Conservation (phyloP, 2,329 filamentous ascomycete genomes). For the Phialophora chinensis region DNA sequence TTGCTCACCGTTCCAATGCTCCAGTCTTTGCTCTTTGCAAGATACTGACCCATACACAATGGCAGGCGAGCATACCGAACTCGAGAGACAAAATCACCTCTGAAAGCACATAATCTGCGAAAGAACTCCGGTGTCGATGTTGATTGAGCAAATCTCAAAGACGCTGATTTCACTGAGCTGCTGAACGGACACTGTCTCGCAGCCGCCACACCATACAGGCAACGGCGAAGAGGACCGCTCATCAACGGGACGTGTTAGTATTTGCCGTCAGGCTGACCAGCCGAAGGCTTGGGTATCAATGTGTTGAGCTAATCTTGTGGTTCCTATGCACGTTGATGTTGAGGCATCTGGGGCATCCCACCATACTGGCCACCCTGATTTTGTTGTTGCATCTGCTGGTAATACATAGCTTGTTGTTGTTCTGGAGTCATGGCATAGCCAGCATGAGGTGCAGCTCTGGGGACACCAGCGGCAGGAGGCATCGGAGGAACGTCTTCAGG, state of each 20-base stretch:
- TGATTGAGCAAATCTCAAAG: conserved; percentile 18
- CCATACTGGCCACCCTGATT: conserved; percentile 72
- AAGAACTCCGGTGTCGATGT: conserved; percentile 20
- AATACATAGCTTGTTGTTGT: conserved; percentile 78
- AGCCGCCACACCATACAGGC: not conserved
- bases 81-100: conserved; percentile 11
- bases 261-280: conserved; percentile 9
- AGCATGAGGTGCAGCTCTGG: conserved; percentile 64
- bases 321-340: conserved; percentile 69
- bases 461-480: conserved; percentile 71
- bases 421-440: conserved; percentile 69
- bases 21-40: conserved; percentile 9
- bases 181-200: not conserved
- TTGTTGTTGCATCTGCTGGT: conserved; percentile 78
- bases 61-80: conserved; percentile 17
- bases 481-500: conserved; percentile 88
- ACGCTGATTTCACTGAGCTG: conserved; percentile 7
- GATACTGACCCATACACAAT: conserved; percentile 18
- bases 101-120: conserved; percentile 20
- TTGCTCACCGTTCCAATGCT: conserved; percentile 10
- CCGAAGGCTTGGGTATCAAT: conserved; percentile 30
- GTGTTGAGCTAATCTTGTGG: conserved; percentile 5
- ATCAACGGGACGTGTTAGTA: not conserved
- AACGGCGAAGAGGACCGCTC: not conserved
- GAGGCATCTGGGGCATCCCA: conserved; percentile 78